Conservation (phyloP, 1,284 basidiomycete species). For the Butyriboletus appendiculatus region DNA sequence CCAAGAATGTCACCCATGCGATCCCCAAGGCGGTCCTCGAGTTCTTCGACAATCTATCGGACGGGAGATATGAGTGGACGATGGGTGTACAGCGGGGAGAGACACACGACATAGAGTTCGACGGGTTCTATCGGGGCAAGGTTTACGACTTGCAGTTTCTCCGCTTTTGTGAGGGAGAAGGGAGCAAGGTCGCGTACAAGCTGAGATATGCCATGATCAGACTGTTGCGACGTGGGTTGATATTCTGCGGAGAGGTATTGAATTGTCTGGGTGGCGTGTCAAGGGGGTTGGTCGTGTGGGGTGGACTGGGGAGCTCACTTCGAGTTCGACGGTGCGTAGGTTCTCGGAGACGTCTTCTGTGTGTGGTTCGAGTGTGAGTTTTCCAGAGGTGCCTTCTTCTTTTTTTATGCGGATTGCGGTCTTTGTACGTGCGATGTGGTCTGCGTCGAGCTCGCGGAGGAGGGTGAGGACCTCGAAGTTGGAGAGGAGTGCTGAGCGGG, state of each 20-base stretch:
- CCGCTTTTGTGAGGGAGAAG: conserved; percentile 83
- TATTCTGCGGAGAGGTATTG: conserved; percentile 77
- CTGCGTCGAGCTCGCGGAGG: conserved; percentile 74
- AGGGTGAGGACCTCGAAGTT: conserved; percentile 86
- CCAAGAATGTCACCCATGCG: conserved; percentile 71
- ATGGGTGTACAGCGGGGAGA: neutral
- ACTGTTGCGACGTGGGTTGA: conserved; percentile 71
- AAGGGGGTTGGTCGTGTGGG: neutral
- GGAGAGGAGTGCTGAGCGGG: conserved; percentile 78
- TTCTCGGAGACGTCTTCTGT: conserved; percentile 72
- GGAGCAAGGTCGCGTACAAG: conserved; percentile 69
- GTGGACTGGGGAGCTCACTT: conserved; percentile 52
- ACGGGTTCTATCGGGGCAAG: conserved; percentile 81
- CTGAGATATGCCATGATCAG: conserved; percentile 59
- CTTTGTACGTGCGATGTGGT: conserved; percentile 66
- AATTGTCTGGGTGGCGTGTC: conserved; percentile 58
- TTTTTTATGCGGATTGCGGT: conserved; percentile 68
- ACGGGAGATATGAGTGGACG: neutral
- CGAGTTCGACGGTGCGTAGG: conserved; percentile 84
- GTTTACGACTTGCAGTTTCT: conserved; percentile 91
- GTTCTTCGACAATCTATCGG: conserved; percentile 83
- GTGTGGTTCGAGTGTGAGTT: conserved; percentile 37
- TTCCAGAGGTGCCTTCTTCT: conserved; percentile 56
- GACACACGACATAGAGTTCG: conserved; percentile 86
- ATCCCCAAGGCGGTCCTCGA: conserved; percentile 78